Evolutionary conservation across 2,329 filamentous ascomycete species (phyloP), one percentile per base, ranked within the genome.

Genomic region (Microcera coccophila): DNA sequence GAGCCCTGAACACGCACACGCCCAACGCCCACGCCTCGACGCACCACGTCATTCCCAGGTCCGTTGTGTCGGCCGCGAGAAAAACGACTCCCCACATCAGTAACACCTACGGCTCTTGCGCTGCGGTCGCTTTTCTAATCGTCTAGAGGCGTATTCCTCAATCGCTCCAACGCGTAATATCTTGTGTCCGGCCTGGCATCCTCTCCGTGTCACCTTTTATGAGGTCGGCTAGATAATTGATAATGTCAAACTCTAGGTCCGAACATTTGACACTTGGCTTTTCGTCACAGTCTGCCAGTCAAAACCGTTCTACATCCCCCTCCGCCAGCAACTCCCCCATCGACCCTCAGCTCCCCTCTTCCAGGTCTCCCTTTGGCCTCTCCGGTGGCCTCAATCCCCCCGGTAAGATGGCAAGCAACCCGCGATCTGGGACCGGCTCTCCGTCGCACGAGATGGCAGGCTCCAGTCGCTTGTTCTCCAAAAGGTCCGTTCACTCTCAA

Each of bases 171-270:
- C 52, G 52, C 53, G 56, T 54, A 57, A 57, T 54, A 53, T 53
- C 53, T 42, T 45, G 48, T 54, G 46, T 52, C 56, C 52, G 52
- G 49, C 56, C 56, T 35, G 53, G 42, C 56, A 58, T 51, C n/a
- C 44, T 45, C 33, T 31, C 38, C 45, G 49, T 52, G 53, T 54
- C 55, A 49, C 53, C 50, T 58, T 58, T 53, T 55, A 76, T 74
- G 72, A 75, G 66, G 68, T 66, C 69, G 65, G 71, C 70, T 68
- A 70, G 62, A 72, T 87, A 90, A 90, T 90, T 75, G 79, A 90
- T 91, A 90, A 95, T 95, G 90, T 86, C 87, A 76, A 87, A 80
- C 71, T 77, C 84, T 68, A 85, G 89, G 79, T 81, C 87, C 62
- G 88, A 95, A 66, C 87, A 91, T 67, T 79, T 93, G 74, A 85